Evolutionary conservation across 108 stramenopile genomes (phyloP).

Genomic region (Aurantiochytrium sp.): DNA sequence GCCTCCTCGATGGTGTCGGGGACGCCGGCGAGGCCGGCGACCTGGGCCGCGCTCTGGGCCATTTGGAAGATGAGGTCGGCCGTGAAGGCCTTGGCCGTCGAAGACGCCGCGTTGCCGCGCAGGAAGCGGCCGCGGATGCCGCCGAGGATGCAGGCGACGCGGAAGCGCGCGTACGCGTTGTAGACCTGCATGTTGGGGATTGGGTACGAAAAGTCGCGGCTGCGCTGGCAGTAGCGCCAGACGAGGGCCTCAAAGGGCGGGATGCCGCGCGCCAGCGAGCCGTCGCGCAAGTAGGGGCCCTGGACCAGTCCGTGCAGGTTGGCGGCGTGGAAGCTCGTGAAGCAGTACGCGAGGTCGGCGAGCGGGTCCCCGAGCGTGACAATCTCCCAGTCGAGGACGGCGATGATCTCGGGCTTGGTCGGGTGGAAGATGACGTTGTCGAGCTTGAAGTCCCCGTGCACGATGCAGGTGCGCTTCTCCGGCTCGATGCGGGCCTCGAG

Average conservation of each 20-base stretch:
- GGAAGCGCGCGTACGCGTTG: slow-evolving; percentile 28
- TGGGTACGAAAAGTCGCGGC: slow-evolving; percentile 14
- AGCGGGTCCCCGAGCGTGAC: slow-evolving; percentile 43
- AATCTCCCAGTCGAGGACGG: slow-evolving; percentile 52
- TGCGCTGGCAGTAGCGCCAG: background rate
- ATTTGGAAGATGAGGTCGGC: background rate
- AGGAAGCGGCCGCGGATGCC: slow-evolving; percentile 36
- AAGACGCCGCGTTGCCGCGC: slow-evolving; percentile 34
- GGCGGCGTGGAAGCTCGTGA: slow-evolving; percentile 23
- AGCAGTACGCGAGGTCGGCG: slow-evolving; percentile 37
- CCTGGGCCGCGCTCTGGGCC: background rate
- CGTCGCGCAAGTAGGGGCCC: background rate
- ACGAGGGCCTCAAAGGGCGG: slow-evolving; percentile 1
- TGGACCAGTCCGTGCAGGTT: background rate
- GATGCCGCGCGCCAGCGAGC: background rate
- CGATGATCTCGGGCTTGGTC: background rate
- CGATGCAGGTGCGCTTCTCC: background rate
- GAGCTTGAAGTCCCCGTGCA: slow-evolving; percentile 44
- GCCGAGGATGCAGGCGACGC: slow-evolving; percentile 38
- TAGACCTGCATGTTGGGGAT: background rate
- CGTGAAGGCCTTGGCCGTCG: slow-evolving; percentile 12
- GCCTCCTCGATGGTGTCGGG: background rate
- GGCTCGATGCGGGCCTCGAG: background rate
- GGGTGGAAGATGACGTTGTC: slow-evolving; percentile 36
- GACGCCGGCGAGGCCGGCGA: background rate